These are phyloP conservation scores for Lentinula lateritia DNA, from an alignment of 768 basidiomycete species.

Conservation along the genomic window DNA sequence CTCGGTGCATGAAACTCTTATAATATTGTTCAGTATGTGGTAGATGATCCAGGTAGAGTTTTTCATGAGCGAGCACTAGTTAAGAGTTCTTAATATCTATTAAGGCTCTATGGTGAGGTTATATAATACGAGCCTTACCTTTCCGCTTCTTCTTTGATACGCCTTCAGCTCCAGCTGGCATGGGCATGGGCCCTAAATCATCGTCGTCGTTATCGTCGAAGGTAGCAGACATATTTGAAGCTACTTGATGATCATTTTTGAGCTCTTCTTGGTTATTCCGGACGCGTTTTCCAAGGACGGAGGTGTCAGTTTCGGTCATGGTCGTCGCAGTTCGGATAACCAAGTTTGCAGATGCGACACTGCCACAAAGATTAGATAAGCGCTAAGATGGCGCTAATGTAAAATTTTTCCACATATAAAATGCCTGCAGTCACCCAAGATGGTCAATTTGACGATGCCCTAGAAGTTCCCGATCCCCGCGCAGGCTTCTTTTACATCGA, in stretches of 20 bases:
- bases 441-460: conserved; percentile 63
- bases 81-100: conserved; percentile 23
- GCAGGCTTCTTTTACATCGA: conserved; percentile 40
- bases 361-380: conserved; percentile 3
- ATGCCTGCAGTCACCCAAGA: conserved; percentile 26
- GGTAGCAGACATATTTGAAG: neutral
- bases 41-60: conserved; percentile 86
- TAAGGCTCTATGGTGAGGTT: conserved; percentile 22
- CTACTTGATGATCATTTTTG: conserved; percentile 6
- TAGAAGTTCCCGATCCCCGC: conserved; percentile 23
- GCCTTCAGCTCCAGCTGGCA: conserved; percentile 44
- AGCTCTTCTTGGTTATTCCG: conserved; percentile 18
- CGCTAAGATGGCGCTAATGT: neutral
- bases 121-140: conserved; percentile 40
- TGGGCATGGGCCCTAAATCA: conserved; percentile 87
- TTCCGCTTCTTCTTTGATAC: conserved; percentile 75
- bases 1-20: conserved; percentile 98
- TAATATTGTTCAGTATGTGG: conserved; percentile 91
- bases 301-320: conserved; percentile 29
- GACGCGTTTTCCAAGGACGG: conserved; percentile 42
- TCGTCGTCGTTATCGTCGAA: conserved; percentile 59
- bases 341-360: neutral
- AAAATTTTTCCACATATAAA: conserved; percentile 9
- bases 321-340: neutral
- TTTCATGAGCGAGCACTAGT: conserved; percentile 88